Conservation (phyloP, 2,329 filamentous ascomycete genomes). For the Thermothelomyces thermophilus region DNA sequence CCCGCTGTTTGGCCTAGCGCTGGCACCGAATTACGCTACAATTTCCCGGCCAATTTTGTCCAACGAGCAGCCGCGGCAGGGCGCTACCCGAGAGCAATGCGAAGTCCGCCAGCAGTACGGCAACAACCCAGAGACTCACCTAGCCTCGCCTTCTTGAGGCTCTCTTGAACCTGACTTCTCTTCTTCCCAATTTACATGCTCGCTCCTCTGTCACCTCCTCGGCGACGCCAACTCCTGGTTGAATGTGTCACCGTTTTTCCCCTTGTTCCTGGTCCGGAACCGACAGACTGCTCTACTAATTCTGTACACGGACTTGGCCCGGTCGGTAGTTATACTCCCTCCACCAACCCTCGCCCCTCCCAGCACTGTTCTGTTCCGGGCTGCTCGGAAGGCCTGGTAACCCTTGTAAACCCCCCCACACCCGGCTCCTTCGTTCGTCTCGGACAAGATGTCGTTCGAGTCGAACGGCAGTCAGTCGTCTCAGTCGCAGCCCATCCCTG, state of each 20-base stretch:
- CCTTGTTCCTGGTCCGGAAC: neutral
- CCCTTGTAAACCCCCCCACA: neutral
- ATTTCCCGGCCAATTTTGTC: neutral
- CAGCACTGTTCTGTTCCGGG: neutral
- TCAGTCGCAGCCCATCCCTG: conserved; percentile 14
- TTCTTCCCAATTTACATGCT: neutral
- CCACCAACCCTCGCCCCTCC: neutral
- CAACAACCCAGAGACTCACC: neutral
- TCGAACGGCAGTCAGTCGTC: conserved; percentile 20
- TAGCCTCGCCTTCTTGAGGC: conserved; percentile 4
- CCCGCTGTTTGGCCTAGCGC: neutral
- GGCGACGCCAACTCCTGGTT: neutral
- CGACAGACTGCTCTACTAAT: neutral
- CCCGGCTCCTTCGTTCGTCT: neutral
- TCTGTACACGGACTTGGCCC: neutral
- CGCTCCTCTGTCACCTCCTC: too few relatives aligned
- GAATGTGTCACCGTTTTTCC: neutral
- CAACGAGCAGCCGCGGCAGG: neutral
- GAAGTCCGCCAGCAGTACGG: neutral
- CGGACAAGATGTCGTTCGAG: conserved; percentile 18
- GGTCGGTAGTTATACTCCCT: too few relatives aligned
- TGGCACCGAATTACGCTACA: neutral
- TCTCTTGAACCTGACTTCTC: neutral
- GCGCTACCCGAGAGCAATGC: neutral
- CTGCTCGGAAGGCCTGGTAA: neutral